These are phyloP conservation scores for Chara braunii DNA, from an alignment of 139 green algal species.

Conservation along the genomic window DNA sequence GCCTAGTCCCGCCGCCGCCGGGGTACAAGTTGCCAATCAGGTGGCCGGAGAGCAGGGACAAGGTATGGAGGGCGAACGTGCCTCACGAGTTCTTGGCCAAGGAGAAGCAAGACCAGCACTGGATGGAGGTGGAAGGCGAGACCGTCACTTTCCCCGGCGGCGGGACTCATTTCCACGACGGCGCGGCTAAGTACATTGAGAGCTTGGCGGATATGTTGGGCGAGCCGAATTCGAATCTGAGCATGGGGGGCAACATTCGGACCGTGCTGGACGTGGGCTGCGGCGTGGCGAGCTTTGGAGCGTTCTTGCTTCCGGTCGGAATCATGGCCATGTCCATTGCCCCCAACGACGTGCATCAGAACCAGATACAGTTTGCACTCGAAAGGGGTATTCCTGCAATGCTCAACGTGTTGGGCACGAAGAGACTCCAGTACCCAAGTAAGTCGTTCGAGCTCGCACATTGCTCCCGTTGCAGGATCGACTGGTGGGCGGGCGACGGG, in stretches of 20 bases:
- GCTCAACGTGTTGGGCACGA: constrained; percentile 2
- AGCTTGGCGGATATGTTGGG: neutral
- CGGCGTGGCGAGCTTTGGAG: constrained; percentile 13
- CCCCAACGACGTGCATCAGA: constrained; percentile 15
- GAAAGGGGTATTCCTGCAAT: constrained; percentile 5
- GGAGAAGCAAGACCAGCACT: constrained; percentile 18
- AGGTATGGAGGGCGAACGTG: constrained; percentile 22
- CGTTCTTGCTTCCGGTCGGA: constrained; percentile 5
- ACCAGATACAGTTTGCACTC: constrained; percentile 26
- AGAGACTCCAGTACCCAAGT: constrained; percentile 6
- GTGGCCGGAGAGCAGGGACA: constrained; percentile 33
- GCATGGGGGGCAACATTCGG: constrained; percentile 9
- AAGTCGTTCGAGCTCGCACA: constrained; percentile 11
- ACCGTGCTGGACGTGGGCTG: constrained; percentile 18
- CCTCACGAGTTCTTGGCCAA: constrained; percentile 8
- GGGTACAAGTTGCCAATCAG: constrained; percentile 30
- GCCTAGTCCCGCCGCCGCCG: constrained; percentile 24
- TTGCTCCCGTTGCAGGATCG: constrained; percentile 28
- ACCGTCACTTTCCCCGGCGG: constrained; percentile 13
- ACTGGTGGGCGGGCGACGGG: constrained; percentile 5
- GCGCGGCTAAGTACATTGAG: constrained; percentile 21
- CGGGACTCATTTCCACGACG: constrained; percentile 12
- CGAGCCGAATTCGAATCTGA: constrained; percentile 1
- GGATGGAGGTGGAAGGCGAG: constrained; percentile 26
- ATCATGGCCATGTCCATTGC: constrained; percentile 25